A percentile compares a stretch with the other conserved stretches of the same genome.
Evolutionary conservation across 352 stramenopile genomes (phyloP).

Genomic region (Thalassiosira mediterranea): DNA sequence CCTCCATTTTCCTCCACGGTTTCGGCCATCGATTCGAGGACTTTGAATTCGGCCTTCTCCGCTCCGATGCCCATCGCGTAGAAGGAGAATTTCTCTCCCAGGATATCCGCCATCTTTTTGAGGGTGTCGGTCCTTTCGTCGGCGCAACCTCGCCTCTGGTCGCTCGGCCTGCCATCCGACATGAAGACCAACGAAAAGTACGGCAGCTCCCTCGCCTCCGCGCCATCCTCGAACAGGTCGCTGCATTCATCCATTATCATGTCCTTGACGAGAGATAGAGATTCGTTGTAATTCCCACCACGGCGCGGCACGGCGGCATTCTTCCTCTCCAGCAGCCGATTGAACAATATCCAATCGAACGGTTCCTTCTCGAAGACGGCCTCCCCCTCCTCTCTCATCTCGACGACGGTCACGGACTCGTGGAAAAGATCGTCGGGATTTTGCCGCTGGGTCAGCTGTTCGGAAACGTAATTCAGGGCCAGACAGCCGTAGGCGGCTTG

Average conservation of each 20-base stretch:
- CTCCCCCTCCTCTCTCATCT: constrained; percentile 52
- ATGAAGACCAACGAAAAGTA: constrained; percentile 53
- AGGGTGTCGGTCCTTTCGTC: constrained; percentile 20
- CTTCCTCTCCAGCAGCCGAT: constrained; percentile 40
- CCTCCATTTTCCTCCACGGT: constrained; percentile 25
- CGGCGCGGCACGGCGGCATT: constrained; percentile 25
- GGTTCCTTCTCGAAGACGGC: constrained; percentile 46
- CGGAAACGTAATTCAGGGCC: constrained; percentile 65
- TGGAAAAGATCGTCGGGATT: constrained; percentile 34
- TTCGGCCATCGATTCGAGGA: constrained; percentile 43
- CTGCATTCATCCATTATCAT: constrained; percentile 32
- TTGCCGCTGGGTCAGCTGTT: constrained; percentile 46
- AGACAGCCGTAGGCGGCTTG: constrained; percentile 56
- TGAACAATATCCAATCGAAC: constrained; percentile 73
- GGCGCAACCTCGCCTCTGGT: constrained; percentile 6
- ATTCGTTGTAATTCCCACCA: constrained; percentile 58
- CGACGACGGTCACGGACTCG: constrained; percentile 63
- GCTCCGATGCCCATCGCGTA: constrained; percentile 57
- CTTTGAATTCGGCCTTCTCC: constrained; percentile 37
- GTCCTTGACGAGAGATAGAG: constrained; percentile 16
- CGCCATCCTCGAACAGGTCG: constrained; percentile 15
- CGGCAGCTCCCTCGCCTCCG: constrained; percentile 49
- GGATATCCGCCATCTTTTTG: constrained; percentile 10
- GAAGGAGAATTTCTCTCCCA: constrained; percentile 48
- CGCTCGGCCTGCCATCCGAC: constrained; percentile 58